These are phyloP conservation scores for Triticum turgidum DNA, from an alignment of 176 grass and related monocot genomes.

Conservation along the genomic window DNA sequence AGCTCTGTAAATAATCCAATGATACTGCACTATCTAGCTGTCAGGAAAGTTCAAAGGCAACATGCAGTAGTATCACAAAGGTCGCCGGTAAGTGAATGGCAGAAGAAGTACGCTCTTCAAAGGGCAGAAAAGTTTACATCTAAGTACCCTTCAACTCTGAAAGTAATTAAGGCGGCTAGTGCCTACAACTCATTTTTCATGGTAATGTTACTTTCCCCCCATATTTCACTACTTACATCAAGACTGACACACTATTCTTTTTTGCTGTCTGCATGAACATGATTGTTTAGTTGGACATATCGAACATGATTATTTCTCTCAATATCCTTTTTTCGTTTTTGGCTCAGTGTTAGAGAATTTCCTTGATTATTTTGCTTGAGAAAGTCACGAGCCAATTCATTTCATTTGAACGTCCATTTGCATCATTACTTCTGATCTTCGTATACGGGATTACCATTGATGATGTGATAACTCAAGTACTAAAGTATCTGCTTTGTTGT, in stretches of 20 bases:
- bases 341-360: not conserved
- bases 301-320: not conserved
- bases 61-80: conserved; percentile 58
- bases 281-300: not conserved
- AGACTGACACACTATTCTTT: not conserved
- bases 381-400: not conserved
- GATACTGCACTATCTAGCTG: conserved; percentile 33
- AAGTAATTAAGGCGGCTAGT: conserved; percentile 65
- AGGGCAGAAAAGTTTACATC: conserved; percentile 57
- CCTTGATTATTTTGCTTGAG: not conserved
- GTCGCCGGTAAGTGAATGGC: conserved; percentile 53
- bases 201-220: conserved; percentile 47
- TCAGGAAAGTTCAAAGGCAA: conserved; percentile 43
- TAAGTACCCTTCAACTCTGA: conserved; percentile 43
- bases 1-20: conserved; percentile 30
- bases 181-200: conserved; percentile 74
- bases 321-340: conserved; percentile 7
- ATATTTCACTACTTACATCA: conserved; percentile 9
- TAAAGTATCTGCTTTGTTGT: not conserved
- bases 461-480: not conserved
- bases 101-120: conserved; percentile 49
- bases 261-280: not conserved
- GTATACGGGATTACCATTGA: not conserved
- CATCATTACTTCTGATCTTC: not conserved
- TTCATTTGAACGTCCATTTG: not conserved